Evolutionary conservation across 495 filamentous ascomycete genomes (phyloP).

Genomic region (Xylaria flabelliformis): DNA sequence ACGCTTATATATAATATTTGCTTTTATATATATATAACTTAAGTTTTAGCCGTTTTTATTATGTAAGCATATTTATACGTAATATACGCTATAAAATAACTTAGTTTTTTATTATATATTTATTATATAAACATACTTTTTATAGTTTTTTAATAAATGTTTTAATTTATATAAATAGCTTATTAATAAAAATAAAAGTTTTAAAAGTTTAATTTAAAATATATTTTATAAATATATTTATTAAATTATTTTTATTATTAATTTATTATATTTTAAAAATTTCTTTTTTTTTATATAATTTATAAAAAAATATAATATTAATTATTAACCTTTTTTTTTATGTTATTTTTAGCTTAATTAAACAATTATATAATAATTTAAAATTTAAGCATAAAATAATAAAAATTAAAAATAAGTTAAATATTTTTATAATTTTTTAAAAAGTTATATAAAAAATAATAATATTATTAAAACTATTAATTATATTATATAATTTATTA

Average conservation of each 20-base stretch:
- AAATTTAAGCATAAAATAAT: neutral
- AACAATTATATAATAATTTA: neutral
- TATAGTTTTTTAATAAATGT: neutral
- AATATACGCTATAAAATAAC: no score
- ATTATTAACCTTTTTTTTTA: neutral
- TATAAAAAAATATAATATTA: neutral
- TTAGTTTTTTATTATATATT: no score
- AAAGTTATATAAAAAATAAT: no score
- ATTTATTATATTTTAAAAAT: neutral
- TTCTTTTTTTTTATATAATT: neutral
- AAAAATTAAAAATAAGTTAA: no score
- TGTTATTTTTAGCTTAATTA: no score
- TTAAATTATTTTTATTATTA: no score
- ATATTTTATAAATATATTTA: neutral
- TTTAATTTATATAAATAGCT: neutral
- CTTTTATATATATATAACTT: no score
- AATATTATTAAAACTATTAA: no score
- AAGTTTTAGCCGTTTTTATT: no score
- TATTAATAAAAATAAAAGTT: neutral
- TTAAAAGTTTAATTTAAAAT: neutral
- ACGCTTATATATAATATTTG: no score
- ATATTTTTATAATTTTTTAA: no score
- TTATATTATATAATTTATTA: neutral
- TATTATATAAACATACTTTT: neutral
- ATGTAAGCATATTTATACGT: no score